Evolutionary conservation across 805 yeast species (phyloP), one percentile per base, ranked within the genome.

Genomic region (Candida jianshihensis): DNA sequence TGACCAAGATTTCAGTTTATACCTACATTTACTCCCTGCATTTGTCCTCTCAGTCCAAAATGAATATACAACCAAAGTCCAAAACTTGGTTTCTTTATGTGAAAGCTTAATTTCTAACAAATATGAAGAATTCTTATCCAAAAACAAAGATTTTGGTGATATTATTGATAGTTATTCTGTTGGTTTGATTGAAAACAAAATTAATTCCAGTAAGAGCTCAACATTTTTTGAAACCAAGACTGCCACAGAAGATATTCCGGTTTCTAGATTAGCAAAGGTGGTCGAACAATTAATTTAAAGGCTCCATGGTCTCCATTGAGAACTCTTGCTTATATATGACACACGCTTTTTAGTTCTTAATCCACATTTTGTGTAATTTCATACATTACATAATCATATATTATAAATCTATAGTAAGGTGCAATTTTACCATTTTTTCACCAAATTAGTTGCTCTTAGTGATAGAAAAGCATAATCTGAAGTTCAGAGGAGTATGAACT

Each of bases 21-120:
- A 63, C 36, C 53, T 70, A 32, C 73, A 70, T 40, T 53, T 70
- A 20, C 56, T 70, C 32, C 74, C 75, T 16, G 52, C 70, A 11
- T 56, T 59, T 26, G 61, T 62, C 7, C 47, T 61, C 27, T 25
- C 50, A 5, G 35, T 46, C 13, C 40, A 43, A 34, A 53, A 51
- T 22, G 53, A 44, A 13, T 53, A 48, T 36, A 36, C 53, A 26
- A 38, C 35, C 25, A 53, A 51, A 37, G 43, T 53, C 27, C 54
- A 50, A 35, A 42, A 40, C 30, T 39, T 53, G n/a, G 48, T 47
- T 8, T 13, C 42, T 2, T 41, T 53, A 6, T 53, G 44, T 31
- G 57, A 51, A 20, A 35, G 48, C 12, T 45, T 53, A 9, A 44
- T 47, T 13, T 10, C 46, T 4, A 51, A 48, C 39, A 48, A 48